These are phyloP conservation scores for Orbilia brochopaga DNA, from an alignment of 2,329 filamentous ascomycete species.

Conservation along the genomic window DNA sequence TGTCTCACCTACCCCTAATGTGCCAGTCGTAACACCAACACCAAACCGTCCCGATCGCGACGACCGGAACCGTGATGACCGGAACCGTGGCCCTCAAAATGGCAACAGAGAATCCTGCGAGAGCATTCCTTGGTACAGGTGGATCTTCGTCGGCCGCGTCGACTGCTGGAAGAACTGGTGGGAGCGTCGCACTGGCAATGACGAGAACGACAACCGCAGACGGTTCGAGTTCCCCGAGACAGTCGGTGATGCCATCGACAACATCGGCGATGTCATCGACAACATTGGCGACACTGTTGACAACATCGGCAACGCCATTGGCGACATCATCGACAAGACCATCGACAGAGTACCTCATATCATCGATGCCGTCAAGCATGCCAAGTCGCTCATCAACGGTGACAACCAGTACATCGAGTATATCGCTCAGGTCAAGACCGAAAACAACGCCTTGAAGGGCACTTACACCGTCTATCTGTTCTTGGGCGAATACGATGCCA, in stretches of 20 bases:
- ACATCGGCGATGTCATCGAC: conserved; percentile 35
- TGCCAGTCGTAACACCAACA: not conserved
- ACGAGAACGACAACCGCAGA: conserved; percentile 9
- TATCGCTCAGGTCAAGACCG: conserved; percentile 57
- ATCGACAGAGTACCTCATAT: conserved; percentile 38
- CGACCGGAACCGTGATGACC: too few species aligned
- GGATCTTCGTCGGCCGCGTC: conserved; percentile 33
- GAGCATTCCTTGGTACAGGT: conserved; percentile 36
- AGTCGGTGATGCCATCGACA: conserved; percentile 4
- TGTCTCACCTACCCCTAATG: not conserved
- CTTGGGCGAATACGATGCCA: conserved; percentile 56
- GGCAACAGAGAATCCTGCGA: too few species aligned
- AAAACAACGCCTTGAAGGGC: conserved; percentile 57
- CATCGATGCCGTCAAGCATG: conserved; percentile 26
- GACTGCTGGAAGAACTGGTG: conserved; percentile 12
- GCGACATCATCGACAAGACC: conserved; percentile 28
- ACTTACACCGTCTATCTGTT: conserved; percentile 58
- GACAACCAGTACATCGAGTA: conserved; percentile 56
- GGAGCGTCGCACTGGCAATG: conserved; percentile 3
- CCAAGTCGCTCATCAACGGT: conserved; percentile 38
- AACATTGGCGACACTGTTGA: conserved; percentile 26
- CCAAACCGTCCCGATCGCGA: not conserved
- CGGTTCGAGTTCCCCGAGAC: conserved; percentile 19
- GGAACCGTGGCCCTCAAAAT: not conserved
- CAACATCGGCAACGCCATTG: conserved; percentile 29